These are phyloP conservation scores for Calonectria multiphialidica DNA, from an alignment of 2,329 filamentous ascomycete genomes.

Conservation along the genomic window DNA sequence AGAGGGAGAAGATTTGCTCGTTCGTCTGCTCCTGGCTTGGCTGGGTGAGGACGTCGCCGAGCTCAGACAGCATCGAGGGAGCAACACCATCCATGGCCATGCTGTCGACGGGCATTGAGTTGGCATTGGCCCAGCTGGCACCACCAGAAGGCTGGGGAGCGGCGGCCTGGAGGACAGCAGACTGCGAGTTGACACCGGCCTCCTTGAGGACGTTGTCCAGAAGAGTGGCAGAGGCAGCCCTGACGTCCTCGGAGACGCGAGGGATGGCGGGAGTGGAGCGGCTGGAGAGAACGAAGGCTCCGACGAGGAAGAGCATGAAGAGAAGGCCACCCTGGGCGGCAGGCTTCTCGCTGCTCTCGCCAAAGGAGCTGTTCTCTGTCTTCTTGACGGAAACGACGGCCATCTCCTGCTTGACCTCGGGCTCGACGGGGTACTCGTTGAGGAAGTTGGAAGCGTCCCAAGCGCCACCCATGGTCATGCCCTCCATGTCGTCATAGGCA, in stretches of 20 bases:
- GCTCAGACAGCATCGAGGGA: constrained; percentile 73
- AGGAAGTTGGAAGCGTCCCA: constrained; percentile 85
- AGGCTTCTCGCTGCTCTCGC: constrained; percentile 69
- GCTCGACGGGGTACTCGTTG: constrained; percentile 75
- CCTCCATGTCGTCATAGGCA: constrained; percentile 86
- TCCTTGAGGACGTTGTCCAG: constrained; percentile 87
- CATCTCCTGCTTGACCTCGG: constrained; percentile 71
- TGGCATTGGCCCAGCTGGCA: constrained; percentile 48
- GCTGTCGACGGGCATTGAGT: constrained; percentile 60
- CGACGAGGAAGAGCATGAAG: constrained; percentile 96
- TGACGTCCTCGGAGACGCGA: constrained; percentile 83
- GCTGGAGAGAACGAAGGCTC: constrained; percentile 95
- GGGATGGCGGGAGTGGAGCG: constrained; percentile 79
- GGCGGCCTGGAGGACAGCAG: constrained; percentile 58
- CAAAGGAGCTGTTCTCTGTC: constrained; percentile 49
- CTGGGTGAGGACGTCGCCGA: constrained; percentile 77
- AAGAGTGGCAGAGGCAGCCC: constrained; percentile 81
- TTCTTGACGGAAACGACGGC: constrained; percentile 68
- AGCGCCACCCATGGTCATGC: constrained; percentile 81
- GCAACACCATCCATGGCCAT: constrained; percentile 54
- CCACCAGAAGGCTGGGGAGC: constrained; percentile 66
- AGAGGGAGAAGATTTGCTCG: constrained; percentile 89
- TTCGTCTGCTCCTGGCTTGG: constrained; percentile 88
- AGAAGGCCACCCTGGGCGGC: constrained; percentile 85
- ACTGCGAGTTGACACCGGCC: constrained; percentile 68